Evolutionary conservation across 306 rosid genomes (phyloP).

Genomic region (cucumber (Cucumis sativus)): DNA sequence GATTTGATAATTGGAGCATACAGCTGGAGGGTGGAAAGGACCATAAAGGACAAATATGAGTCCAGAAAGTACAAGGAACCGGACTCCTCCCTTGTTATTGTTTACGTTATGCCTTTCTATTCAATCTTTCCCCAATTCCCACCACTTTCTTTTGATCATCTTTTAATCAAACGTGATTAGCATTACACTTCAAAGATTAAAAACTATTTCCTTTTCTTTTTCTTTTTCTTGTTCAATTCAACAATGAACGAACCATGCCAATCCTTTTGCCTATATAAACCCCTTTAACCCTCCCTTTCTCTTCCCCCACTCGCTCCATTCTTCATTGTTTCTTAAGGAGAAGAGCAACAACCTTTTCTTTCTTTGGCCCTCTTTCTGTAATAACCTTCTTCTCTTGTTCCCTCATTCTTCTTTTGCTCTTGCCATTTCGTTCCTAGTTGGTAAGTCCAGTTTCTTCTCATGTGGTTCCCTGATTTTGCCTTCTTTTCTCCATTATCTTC

Average conservation of each 20-base stretch:
- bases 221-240: neutral
- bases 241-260: neutral
- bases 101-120: neutral
- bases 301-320: constrained; percentile 13
- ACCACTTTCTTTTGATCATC: neutral
- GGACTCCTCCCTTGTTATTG: no score
- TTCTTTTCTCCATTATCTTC: neutral
- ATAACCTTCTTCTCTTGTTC: neutral
- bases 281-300: constrained; percentile 16
- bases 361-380: neutral
- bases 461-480: neutral
- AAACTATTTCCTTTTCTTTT: neutral
- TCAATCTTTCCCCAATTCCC: neutral
- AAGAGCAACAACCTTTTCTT: neutral
- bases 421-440: neutral
- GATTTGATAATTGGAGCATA: neutral
- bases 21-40: constrained; percentile 6
- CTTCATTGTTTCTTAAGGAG: neutral
- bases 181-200: neutral
- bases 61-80: constrained; percentile 7
- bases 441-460: neutral
- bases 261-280: constrained; percentile 2
- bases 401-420: neutral
- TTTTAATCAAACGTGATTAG: constrained; percentile 1
- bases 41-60: neutral